A percentile compares a stretch with the other conserved stretches of the same genome.
phyloP scores from a whole-genome alignment of 352 stramenopile species.

The Thalassiosira allenii region DNA sequence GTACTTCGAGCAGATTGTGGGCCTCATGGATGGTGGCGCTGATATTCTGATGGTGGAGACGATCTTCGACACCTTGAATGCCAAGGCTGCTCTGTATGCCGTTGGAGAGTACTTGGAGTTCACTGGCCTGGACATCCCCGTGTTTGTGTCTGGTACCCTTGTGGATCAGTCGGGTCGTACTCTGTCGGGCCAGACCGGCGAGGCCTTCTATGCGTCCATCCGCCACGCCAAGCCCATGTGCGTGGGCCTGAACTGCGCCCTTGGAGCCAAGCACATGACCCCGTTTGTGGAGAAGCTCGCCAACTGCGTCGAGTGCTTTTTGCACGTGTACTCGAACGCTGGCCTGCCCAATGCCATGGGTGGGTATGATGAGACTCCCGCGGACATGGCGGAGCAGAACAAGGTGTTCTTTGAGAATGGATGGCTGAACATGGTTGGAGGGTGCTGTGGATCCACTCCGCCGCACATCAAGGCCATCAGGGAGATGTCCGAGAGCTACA shows the following conservation, averaged over 20 bases:
- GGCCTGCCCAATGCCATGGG: conserved; percentile 97
- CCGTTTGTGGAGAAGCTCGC: conserved; percentile 94
- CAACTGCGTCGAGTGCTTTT: conserved; percentile 94
- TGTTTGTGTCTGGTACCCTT: conserved; percentile 97
- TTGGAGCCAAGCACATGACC: conserved; percentile 96
- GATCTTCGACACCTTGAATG: conserved; percentile 98
- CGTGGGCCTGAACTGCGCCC: conserved; percentile 96
- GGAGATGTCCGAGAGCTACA: conserved; percentile 87
- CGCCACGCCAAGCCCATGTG: conserved; percentile 96
- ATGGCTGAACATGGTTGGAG: conserved; percentile 97
- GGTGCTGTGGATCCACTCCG: conserved; percentile 96
- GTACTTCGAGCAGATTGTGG: conserved; percentile 95
- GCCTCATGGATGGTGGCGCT: conserved; percentile 93
- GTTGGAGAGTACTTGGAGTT: conserved; percentile 93
- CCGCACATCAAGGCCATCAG: conserved; percentile 93
- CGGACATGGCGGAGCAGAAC: conserved; percentile 93
- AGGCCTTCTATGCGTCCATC: conserved; percentile 96
- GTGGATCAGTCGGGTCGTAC: conserved; percentile 96
- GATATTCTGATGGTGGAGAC: conserved; percentile 98
- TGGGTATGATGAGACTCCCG: conserved; percentile 94
- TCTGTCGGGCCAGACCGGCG: conserved; percentile 95
- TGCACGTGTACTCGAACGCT: conserved; percentile 97
- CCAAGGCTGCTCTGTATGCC: conserved; percentile 95
- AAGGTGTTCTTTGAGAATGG: conserved; percentile 94
- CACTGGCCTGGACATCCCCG: conserved; percentile 90